Evolutionary conservation across 805 yeast genomes (phyloP), one percentile per base, ranked within the genome.

Genomic region (Candida tibetensis): DNA sequence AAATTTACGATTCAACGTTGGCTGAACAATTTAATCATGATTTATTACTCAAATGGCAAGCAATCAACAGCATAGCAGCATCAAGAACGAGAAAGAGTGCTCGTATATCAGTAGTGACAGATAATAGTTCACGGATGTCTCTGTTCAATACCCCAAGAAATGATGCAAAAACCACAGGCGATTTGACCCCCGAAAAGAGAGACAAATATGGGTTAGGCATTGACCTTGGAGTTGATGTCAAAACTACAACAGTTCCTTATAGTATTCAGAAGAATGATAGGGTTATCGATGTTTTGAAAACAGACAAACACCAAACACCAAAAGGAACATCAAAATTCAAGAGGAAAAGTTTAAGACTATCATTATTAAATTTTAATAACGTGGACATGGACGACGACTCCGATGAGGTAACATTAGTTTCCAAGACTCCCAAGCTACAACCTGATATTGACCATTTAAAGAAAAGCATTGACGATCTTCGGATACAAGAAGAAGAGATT

Each of bases 201-300:
- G 39, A 32, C 18, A 41, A 28, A 9, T 34, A 10, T 19, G 65
- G 67, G 6, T 47, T 52, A 5, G 68, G 68, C 1, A 48, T 62
- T 15, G 66, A 64, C 42, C 46, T 65, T 2, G 61, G 64, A 3
- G 23, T 55, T 3, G 55, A 40, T 7, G 53, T 57, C 2, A 58
- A 58, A 12, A 41, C 58, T 3, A 41, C 59, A 0, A 41, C 48
- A 10, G 58, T 60, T 7, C 71, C 72, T 0, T 51, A 54, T 26
- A 65, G 71, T 40, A 55, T 63, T 6, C 46, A 49, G 25, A 62
- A 60, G 28, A 49, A 50, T 13, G 62, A 64, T 37, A 47, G 60
- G n/a, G 51, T 66, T 8, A 39, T 45, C 28, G 60, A 62, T 37
- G 40, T 62, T n/a, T 37, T 44, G 16, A 23, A 22, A 26, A n/a